Evolutionary conservation across 345 rosid species (phyloP).

Genomic region (Eucalyptus regnans): DNA sequence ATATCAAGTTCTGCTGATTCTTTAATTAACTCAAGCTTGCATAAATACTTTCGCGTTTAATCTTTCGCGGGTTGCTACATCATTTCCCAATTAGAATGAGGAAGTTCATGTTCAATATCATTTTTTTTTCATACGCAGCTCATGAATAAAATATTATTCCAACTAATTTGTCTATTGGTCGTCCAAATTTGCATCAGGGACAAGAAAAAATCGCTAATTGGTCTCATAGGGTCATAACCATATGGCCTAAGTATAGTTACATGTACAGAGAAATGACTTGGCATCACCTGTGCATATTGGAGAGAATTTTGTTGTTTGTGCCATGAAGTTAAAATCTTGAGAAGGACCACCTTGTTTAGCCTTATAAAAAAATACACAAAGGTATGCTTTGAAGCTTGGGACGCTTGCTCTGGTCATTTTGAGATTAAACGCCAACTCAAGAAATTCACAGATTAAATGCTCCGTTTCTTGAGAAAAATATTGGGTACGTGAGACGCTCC

Average conservation of each 20-base stretch:
- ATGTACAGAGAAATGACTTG: neutral
- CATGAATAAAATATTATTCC: neutral
- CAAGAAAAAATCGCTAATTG: neutral
- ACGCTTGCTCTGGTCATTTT: neutral
- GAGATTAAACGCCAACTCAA: conserved; percentile 2
- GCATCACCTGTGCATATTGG: neutral
- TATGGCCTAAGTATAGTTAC: neutral
- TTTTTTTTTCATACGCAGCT: neutral
- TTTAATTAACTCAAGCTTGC: neutral
- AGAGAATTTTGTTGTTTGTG: neutral
- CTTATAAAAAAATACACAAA: neutral
- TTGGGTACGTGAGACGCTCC: too few species aligned
- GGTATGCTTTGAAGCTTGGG: neutral
- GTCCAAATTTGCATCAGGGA: neutral
- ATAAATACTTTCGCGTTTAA: neutral
- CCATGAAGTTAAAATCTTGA: neutral
- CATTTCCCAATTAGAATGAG: neutral
- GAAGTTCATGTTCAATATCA: neutral
- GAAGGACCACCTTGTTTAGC: neutral
- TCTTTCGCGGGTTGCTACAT: neutral
- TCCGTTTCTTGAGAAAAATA: too few species aligned
- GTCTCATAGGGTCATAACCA: neutral
- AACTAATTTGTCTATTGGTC: neutral
- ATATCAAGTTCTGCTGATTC: neutral
- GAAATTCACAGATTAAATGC: neutral